These are phyloP conservation scores for Chondrostereum purpureum DNA, from an alignment of 1,284 basidiomycete species.

Conservation along the genomic window DNA sequence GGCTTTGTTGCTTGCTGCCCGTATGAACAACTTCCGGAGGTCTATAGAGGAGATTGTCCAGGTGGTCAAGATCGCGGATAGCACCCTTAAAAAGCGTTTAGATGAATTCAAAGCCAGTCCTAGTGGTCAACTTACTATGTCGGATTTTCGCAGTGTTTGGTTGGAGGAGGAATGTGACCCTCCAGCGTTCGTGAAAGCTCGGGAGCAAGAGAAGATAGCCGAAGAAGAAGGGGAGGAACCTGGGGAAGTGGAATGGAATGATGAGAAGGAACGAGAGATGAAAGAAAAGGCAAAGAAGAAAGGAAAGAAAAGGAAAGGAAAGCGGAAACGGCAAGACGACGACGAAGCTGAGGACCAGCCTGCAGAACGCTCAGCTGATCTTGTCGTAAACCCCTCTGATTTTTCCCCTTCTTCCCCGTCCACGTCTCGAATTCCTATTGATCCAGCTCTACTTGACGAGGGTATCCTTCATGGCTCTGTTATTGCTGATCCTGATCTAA, in stretches of 20 bases:
- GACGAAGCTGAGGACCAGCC: conserved; percentile 30
- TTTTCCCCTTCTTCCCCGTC: background rate
- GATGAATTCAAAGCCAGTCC: conserved; percentile 93
- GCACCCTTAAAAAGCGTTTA: conserved; percentile 89
- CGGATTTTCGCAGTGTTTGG: conserved; percentile 91
- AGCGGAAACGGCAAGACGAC: conserved; percentile 27
- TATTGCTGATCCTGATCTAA: too few species aligned
- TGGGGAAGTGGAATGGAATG: conserved; percentile 19
- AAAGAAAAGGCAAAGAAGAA: conserved; percentile 28
- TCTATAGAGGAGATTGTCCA: conserved; percentile 94
- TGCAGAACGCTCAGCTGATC: conserved; percentile 27
- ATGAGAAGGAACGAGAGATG: conserved; percentile 18
- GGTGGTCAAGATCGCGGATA: conserved; percentile 97
- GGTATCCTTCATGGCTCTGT: conserved; percentile 33
- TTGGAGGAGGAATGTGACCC: conserved; percentile 88
- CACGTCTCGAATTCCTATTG: conserved; percentile 18
- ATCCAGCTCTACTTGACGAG: conserved; percentile 35
- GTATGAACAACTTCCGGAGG: conserved; percentile 97
- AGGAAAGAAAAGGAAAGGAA: conserved; percentile 25
- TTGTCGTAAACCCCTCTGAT: conserved; percentile 14
- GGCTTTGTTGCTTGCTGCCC: conserved; percentile 87
- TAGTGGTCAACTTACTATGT: conserved; percentile 80
- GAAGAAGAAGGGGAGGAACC: conserved; percentile 20
- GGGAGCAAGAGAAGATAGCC: conserved; percentile 48
- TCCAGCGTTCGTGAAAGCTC: conserved; percentile 77